These are phyloP conservation scores for Fusarium sororula DNA, from an alignment of 2,329 filamentous ascomycete genomes.

Conservation along the genomic window DNA sequence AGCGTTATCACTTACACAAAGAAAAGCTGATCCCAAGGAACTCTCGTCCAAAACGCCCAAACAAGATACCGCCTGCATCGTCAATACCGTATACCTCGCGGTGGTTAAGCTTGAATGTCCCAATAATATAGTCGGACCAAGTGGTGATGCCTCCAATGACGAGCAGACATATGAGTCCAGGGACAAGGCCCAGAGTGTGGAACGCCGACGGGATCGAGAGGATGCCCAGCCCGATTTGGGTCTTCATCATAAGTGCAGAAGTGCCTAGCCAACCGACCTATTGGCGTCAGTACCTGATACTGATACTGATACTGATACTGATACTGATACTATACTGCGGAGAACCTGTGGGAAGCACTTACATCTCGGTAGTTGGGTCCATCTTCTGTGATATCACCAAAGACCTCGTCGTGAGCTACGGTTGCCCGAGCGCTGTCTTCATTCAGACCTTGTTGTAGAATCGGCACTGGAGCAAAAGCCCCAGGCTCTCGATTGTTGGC, in stretches of 20 bases:
- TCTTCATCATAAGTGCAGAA: slow-evolving; percentile 58
- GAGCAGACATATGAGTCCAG: slow-evolving; percentile 55
- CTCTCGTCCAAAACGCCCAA: slow-evolving; percentile 57
- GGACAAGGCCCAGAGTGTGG: slow-evolving; percentile 56
- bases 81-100: slow-evolving; percentile 63
- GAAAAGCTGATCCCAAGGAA: slow-evolving; percentile 49
- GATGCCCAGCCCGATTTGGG: slow-evolving; percentile 56
- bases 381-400: slow-evolving; percentile 42
- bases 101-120: slow-evolving; percentile 61
- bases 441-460: background rate
- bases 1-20: slow-evolving; percentile 42
- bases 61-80: slow-evolving; percentile 59
- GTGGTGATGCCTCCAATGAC: slow-evolving; percentile 55
- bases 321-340: background rate
- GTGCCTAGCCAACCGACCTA: slow-evolving; percentile 57
- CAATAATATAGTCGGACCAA: slow-evolving; percentile 60
- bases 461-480: background rate
- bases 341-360: background rate
- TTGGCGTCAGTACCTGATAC: background rate
- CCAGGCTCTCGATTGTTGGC: background rate
- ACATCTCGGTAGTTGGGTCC: slow-evolving; percentile 46
- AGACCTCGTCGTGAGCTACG: slow-evolving; percentile 42
- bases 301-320: background rate
- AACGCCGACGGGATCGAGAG: slow-evolving; percentile 59
- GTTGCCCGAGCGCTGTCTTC: background rate